A percentile compares a stretch with the other conserved stretches of the same genome.
Conservation (phyloP, 148 eudicot genomes). For the Pharnaceum exiguum region DNA sequence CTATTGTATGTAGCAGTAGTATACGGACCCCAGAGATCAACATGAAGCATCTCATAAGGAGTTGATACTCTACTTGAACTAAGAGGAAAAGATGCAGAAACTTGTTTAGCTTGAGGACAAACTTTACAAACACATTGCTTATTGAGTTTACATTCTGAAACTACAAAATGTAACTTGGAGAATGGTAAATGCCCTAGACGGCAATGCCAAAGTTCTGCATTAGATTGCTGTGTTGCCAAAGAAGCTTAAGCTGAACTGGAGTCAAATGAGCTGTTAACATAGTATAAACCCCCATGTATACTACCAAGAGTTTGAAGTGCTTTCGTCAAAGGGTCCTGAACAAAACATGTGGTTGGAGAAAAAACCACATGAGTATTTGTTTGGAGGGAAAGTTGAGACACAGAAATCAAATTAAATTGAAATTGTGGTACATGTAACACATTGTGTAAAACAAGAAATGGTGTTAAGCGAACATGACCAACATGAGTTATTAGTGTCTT, state of each 20-base stretch:
- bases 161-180: no score
- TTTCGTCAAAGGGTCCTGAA: background rate
- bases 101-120: background rate
- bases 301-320: no score
- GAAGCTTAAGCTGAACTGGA: background rate
- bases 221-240: no score
- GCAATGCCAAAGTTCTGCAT: background rate
- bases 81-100: background rate
- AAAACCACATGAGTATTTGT: background rate
- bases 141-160: no score
- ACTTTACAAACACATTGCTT: background rate
- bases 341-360: background rate
- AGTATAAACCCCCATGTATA: background rate
- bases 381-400: background rate
- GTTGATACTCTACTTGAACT: background rate
- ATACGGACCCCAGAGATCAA: background rate
- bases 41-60: background rate
- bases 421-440: no score
- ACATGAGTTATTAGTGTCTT: no score
- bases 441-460: no score
- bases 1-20: background rate
- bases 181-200: background rate
- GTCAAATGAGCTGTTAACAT: background rate
- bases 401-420: background rate
- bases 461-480: background rate